Percentiles rank a stretch among this genome's conserved stretches.
Evolutionary conservation across 352 stramenopile genomes (phyloP).

Genomic region (Phytophthora quininea): DNA sequence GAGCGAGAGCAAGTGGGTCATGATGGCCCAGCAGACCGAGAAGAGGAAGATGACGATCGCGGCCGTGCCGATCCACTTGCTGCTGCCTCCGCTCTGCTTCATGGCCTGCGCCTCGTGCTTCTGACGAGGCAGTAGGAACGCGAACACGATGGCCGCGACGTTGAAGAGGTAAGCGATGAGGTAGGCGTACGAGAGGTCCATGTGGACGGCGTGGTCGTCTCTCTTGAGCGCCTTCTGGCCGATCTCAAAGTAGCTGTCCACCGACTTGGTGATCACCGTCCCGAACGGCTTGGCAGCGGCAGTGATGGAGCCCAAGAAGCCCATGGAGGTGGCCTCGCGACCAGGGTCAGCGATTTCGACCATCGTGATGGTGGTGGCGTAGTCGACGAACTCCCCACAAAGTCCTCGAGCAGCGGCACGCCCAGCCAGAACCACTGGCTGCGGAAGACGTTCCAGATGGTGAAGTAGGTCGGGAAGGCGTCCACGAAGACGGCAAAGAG

Average conservation of each 20-base stretch:
- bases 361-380: slow-evolving; percentile 35
- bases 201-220: slow-evolving; percentile 38
- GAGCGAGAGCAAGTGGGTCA: slow-evolving; percentile 48
- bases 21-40: slow-evolving; percentile 43
- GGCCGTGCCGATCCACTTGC: slow-evolving; percentile 27
- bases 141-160: slow-evolving; percentile 31
- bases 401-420: slow-evolving; percentile 41
- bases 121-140: slow-evolving; percentile 45
- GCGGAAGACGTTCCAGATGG: slow-evolving; percentile 50
- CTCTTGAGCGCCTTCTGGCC: slow-evolving; percentile 23
- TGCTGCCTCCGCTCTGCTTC: slow-evolving; percentile 36
- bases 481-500: slow-evolving; percentile 44
- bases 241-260: slow-evolving; percentile 50
- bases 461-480: slow-evolving; percentile 39
- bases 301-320: slow-evolving; percentile 34
- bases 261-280: slow-evolving; percentile 47
- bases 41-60: slow-evolving; percentile 32
- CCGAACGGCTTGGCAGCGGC: slow-evolving; percentile 36
- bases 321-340: slow-evolving; percentile 44
- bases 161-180: slow-evolving; percentile 52
- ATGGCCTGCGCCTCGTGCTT: slow-evolving; percentile 46
- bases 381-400: slow-evolving; percentile 44
- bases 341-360: slow-evolving; percentile 43
- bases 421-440: slow-evolving; percentile 56
- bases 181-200: slow-evolving; percentile 46